Percentiles rank a stretch among this genome's conserved stretches.
phyloP scores from a whole-genome alignment of 306 rosid genomes.

The Acacia acuminata region DNA sequence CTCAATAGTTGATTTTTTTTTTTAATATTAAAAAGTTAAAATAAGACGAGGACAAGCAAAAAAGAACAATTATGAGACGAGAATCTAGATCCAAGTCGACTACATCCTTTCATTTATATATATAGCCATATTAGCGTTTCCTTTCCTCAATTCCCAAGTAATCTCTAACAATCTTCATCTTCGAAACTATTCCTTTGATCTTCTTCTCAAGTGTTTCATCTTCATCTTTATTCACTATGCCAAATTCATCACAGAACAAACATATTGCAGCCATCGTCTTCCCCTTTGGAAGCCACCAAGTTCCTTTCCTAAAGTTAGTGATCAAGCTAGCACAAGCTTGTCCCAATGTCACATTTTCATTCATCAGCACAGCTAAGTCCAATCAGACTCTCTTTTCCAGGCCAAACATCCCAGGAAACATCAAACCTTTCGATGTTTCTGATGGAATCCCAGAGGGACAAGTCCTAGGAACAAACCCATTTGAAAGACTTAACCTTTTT shows the following conservation, averaged over 20 bases:
- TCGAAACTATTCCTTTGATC: background rate
- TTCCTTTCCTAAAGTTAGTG: constrained; percentile 29
- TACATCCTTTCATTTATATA: no score
- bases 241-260: background rate
- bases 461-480: background rate
- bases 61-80: no score
- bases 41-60: no score
- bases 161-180: background rate
- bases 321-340: constrained; percentile 34
- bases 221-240: background rate
- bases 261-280: constrained; percentile 40
- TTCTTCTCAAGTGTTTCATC: background rate
- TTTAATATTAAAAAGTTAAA: no score
- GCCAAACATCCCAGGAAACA: constrained; percentile 5
- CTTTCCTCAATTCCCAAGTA: background rate
- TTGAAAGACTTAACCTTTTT: constrained; percentile 33
- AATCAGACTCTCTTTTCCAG: background rate
- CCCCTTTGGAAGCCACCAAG: constrained; percentile 42
- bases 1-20: no score
- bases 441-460: constrained; percentile 39
- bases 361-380: constrained; percentile 12
- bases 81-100: background rate
- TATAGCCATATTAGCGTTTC: background rate
- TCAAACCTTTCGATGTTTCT: constrained; percentile 29
- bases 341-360: constrained; percentile 38